Evolutionary conservation across 2,329 filamentous ascomycete genomes (phyloP).

Genomic region (Trichothecium sympodiale): DNA sequence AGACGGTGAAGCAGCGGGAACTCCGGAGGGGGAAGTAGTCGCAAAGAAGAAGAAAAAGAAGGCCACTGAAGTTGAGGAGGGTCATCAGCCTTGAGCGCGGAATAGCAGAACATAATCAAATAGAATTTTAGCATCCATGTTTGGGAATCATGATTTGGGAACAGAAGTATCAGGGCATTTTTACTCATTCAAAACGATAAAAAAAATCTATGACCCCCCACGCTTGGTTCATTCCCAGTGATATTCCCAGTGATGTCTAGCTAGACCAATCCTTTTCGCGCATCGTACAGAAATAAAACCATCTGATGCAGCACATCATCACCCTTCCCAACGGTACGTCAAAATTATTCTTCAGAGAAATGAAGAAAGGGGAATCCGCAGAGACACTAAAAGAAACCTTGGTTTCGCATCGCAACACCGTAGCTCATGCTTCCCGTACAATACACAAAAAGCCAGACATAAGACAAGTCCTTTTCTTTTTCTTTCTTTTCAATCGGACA

Average conservation of each 20-base stretch:
- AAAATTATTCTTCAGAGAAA: too few relatives aligned
- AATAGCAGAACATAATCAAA: too few relatives aligned
- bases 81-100: too few relatives aligned
- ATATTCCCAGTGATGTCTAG: neutral
- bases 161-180: too few relatives aligned
- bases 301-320: neutral
- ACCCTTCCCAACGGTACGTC: neutral
- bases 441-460: slow-evolving; percentile 1
- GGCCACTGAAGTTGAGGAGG: slow-evolving; percentile 16
- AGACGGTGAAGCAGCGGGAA: slow-evolving; percentile 10
- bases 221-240: neutral
- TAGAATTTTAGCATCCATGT: too few relatives aligned
- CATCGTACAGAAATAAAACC: too few relatives aligned
- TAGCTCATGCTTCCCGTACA: slow-evolving; percentile 7
- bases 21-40: slow-evolving; percentile 9
- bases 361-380: neutral
- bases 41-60: slow-evolving; percentile 32
- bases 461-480: neutral
- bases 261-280: neutral
- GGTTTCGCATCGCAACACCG: slow-evolving; percentile 2
- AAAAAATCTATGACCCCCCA: too few relatives aligned
- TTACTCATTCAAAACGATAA: too few relatives aligned
- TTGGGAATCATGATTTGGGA: too few relatives aligned
- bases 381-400: slow-evolving; percentile 1
- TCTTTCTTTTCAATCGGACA: slow-evolving; percentile 1